Evolutionary conservation across 352 stramenopile genomes (phyloP).

Genomic region (Phytophthora fragariae): DNA sequence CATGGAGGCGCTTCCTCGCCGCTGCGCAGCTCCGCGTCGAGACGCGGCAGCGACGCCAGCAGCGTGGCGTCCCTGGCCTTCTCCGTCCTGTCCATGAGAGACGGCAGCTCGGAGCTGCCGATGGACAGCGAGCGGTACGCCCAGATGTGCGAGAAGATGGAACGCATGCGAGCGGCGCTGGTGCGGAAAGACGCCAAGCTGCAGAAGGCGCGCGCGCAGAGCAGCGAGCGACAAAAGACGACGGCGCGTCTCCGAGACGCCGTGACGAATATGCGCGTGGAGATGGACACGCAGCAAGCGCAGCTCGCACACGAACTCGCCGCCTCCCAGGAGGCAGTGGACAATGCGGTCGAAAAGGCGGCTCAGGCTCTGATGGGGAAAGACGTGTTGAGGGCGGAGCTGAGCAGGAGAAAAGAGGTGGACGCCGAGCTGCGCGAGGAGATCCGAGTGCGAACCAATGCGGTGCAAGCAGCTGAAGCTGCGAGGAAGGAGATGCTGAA

Average conservation of each 20-base stretch:
- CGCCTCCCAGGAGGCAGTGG: conserved; percentile 43
- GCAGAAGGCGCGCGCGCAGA: conserved; percentile 40
- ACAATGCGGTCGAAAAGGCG: conserved; percentile 53
- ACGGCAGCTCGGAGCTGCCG: conserved; percentile 27
- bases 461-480: conserved; percentile 4
- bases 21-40: neutral
- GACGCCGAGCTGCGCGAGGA: conserved; percentile 16
- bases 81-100: conserved; percentile 34
- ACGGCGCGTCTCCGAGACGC: conserved; percentile 10
- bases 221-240: conserved; percentile 24
- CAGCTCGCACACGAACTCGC: conserved; percentile 29
- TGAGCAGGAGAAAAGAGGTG: neutral
- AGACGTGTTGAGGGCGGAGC: conserved; percentile 25
- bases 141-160: conserved; percentile 51
- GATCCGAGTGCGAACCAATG: conserved; percentile 2
- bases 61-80: conserved; percentile 36
- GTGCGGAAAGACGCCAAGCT: conserved; percentile 44
- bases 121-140: conserved; percentile 55
- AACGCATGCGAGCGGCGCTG: conserved; percentile 44
- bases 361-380: conserved; percentile 44
- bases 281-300: conserved; percentile 19
- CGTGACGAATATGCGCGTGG: conserved; percentile 10
- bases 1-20: neutral
- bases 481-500: conserved; percentile 1
- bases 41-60: conserved; percentile 27